Conservation (phyloP, 2,329 filamentous ascomycete species). For the Ophiostoma himal-ulmi region DNA sequence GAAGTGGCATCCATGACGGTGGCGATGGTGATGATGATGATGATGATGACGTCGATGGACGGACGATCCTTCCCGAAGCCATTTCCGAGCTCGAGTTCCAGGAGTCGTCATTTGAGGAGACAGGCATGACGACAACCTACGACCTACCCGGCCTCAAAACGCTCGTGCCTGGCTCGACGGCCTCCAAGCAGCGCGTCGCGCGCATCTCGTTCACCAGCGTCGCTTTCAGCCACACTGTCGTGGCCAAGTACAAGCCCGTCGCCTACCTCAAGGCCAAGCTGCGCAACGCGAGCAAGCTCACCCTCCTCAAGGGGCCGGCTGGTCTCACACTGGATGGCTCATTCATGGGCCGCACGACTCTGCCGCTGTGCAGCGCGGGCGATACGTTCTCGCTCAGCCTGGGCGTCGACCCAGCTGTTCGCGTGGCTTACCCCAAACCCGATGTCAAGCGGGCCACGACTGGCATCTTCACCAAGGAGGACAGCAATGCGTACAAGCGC, state of each 20-base stretch:
- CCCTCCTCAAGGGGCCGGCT: conserved; percentile 49
- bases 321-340: conserved; percentile 58
- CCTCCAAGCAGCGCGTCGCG: conserved; percentile 55
- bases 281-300: conserved; percentile 50
- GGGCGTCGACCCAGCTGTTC: conserved; percentile 55
- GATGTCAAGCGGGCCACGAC: conserved; percentile 46
- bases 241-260: conserved; percentile 55
- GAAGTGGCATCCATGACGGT: not conserved
- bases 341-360: conserved; percentile 52
- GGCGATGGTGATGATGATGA: conserved; percentile 12
- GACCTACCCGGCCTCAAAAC: conserved; percentile 55
- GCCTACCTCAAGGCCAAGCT: conserved; percentile 56
- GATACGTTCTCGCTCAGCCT: conserved; percentile 49
- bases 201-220: conserved; percentile 45
- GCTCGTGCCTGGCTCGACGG: conserved; percentile 45
- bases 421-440: conserved; percentile 51
- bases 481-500: conserved; percentile 46
- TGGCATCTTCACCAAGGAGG: conserved; percentile 50
- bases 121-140: conserved; percentile 55
- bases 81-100: conserved; percentile 39
- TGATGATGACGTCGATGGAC: conserved; percentile 22
- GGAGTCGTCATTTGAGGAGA: conserved; percentile 53
- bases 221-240: conserved; percentile 50
- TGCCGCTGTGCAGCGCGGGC: conserved; percentile 52
- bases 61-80: conserved; percentile 18